Conservation (phyloP, 768 basidiomycete genomes). For the Holtermannia corniformis region DNA sequence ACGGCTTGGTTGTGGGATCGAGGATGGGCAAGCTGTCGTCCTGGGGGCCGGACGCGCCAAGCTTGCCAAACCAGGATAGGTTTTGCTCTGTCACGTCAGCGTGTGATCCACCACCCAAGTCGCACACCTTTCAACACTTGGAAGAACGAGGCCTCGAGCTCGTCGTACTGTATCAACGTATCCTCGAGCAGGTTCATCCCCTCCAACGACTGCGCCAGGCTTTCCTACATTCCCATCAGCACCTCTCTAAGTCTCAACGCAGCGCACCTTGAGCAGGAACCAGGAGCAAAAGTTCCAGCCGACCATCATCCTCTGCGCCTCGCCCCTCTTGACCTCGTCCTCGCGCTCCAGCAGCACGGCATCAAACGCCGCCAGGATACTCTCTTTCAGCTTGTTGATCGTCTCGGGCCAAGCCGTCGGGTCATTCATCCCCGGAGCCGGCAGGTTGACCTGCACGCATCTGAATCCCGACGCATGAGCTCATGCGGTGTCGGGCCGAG, state of each 20-base stretch:
- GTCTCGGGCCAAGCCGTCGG: slow-evolving; percentile 81
- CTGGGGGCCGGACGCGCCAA: slow-evolving; percentile 58
- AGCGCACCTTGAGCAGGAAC: slow-evolving; percentile 78
- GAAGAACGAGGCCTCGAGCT: slow-evolving; percentile 74
- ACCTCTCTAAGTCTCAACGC: too few relatives aligned
- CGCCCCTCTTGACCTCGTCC: slow-evolving; percentile 82
- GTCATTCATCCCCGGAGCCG: slow-evolving; percentile 54
- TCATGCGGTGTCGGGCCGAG: background rate
- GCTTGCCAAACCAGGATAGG: slow-evolving; percentile 81
- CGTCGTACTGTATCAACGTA: slow-evolving; percentile 76
- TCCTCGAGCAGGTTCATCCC: slow-evolving; percentile 84
- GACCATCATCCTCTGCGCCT: slow-evolving; percentile 79
- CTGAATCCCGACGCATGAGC: slow-evolving; percentile 9
- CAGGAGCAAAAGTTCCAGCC: slow-evolving; percentile 99
- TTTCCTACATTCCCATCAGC: slow-evolving; percentile 57
- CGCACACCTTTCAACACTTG: slow-evolving; percentile 41
- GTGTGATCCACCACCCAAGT: background rate
- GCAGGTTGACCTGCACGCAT: slow-evolving; percentile 29
- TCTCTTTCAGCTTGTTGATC: slow-evolving; percentile 80
- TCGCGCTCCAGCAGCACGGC: slow-evolving; percentile 64
- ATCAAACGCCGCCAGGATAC: slow-evolving; percentile 75
- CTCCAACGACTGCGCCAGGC: slow-evolving; percentile 81
- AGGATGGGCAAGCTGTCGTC: slow-evolving; percentile 78
- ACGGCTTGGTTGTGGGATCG: slow-evolving; percentile 69
- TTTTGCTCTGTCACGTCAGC: slow-evolving; percentile 27